Evolutionary conservation across 805 yeast genomes (phyloP), one percentile per base, ranked within the genome.

Genomic region (Candida ascalaphidarum): DNA sequence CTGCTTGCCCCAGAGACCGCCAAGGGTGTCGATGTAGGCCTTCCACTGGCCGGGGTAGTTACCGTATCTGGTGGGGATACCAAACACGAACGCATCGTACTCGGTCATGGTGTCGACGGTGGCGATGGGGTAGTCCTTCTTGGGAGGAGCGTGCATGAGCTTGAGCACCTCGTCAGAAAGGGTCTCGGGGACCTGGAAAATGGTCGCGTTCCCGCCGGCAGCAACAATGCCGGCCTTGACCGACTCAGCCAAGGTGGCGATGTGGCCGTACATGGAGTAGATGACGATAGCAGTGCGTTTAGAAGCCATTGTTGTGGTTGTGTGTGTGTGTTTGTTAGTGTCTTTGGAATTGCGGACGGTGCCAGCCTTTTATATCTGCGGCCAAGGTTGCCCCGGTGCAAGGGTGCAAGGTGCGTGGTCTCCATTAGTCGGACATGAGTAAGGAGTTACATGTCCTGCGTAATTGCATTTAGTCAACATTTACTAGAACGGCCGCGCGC

Each of bases 41-140:
- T 69, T 71, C 68, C 78, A 70, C 56, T 84, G 94, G 27, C 84
- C 80, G 31, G 94, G 89, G 57, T 68, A 58, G 52, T 68, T 72
- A 57, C 95, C 96, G 51, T 61, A 85, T 59, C 95, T 75, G 31
- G 95, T 81, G 46, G 95, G 94, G 43, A 81, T 54, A 50, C 95
- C 96, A 44, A 85, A 81, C 40, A 86, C 40, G 61, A 80, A 74
- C 26, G 88, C 94, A 49, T 86, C 94, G 63, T 77, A 81, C 38
- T 66, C 59, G 3, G 58, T 49, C 40, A 85, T 64, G 12, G 74
- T 68, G 13, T 71, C 80, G 7, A 55, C 43, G 11, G 81, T 65
- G 28, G 83, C 83, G 45, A 71, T 60, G 40, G 92, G 88, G 52
- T 55, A 54, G 36, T 46, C 20, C 20, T 80, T 75, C 51, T 75